These are phyloP conservation scores for Pseudogymnoascus sp. DNA, from an alignment of 2,329 filamentous ascomycete genomes.

Conservation along the genomic window DNA sequence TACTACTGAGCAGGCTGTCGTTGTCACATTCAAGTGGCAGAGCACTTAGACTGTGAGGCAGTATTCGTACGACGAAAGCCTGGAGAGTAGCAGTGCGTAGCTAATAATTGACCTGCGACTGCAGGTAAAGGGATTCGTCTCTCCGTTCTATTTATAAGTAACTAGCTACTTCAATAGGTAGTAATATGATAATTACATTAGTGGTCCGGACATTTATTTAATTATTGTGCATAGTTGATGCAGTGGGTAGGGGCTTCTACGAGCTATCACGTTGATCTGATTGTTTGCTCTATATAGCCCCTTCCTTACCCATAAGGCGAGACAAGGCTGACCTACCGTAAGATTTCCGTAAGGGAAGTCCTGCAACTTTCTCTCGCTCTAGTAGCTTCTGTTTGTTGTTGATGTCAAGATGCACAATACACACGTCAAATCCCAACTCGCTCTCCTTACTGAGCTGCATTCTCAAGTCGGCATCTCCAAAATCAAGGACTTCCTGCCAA, in stretches of 20 bases:
- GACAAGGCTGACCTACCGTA: background rate
- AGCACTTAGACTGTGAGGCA: slow-evolving; percentile 6
- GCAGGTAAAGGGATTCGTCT: no score
- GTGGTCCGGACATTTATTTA: no score
- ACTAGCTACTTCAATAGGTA: no score
- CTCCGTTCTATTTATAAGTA: no score
- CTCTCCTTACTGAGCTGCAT: background rate
- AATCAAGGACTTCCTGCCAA: no score
- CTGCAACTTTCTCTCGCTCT: background rate
- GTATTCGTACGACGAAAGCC: background rate
- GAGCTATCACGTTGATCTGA: background rate
- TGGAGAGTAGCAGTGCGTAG: background rate
- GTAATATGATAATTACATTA: no score
- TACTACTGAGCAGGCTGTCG: slow-evolving; percentile 22
- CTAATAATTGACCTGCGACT: background rate
- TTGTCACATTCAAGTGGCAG: slow-evolving; percentile 28
- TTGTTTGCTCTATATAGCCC: background rate
- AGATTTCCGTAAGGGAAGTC: background rate
- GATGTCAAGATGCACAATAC: no score
- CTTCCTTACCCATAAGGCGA: background rate
- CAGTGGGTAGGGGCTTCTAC: background rate
- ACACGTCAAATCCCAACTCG: background rate
- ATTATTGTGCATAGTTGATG: no score
- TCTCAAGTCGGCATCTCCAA: background rate
- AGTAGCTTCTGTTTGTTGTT: no score